These are phyloP conservation scores for Stevia rebaudiana DNA, from an alignment of 140 eudicot genomes.

Conservation along the genomic window DNA sequence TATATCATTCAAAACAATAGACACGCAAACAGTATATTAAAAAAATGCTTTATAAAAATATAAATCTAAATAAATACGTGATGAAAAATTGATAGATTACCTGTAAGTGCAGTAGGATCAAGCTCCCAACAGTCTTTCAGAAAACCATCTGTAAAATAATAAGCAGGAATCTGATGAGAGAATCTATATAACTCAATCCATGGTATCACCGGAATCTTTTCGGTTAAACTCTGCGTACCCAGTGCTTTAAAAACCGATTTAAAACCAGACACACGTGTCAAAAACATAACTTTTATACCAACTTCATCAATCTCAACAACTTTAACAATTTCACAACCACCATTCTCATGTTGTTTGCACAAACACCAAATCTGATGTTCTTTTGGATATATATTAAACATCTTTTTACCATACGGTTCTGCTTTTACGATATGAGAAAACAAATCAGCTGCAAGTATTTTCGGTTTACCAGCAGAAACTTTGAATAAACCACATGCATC, in stretches of 20 bases:
- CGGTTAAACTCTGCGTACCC: slow-evolving; percentile 20
- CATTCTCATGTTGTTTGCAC: slow-evolving; percentile 29
- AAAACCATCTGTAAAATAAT: slow-evolving; percentile 35
- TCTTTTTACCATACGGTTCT: slow-evolving; percentile 5
- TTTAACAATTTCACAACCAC: slow-evolving; percentile 44
- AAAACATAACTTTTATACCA: slow-evolving; percentile 24
- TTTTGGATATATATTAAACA: slow-evolving; percentile 37
- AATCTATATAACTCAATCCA: slow-evolving; percentile 35
- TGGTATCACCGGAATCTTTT: slow-evolving; percentile 24
- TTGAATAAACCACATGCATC: slow-evolving; percentile 42
- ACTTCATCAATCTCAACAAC: slow-evolving; percentile 29
- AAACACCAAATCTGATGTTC: slow-evolving; percentile 56
- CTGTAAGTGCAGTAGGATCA: slow-evolving; percentile 49
- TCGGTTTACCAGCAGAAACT: slow-evolving; percentile 6
- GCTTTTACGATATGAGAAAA: slow-evolving; percentile 49
- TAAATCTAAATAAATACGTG: too few species aligned
- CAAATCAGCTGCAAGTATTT: slow-evolving; percentile 15
- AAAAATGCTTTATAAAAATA: too few species aligned
- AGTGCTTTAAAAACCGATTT: slow-evolving; percentile 39
- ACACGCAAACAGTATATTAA: too few species aligned
- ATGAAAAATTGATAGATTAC: too few species aligned
- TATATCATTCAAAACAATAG: too few species aligned
- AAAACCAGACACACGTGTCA: slow-evolving; percentile 32
- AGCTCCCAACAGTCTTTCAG: slow-evolving; percentile 53
- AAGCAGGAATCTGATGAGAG: slow-evolving; percentile 51